phyloP scores from a whole-genome alignment of 1,139 yeast species.

The Lodderomyces margitis region DNA sequence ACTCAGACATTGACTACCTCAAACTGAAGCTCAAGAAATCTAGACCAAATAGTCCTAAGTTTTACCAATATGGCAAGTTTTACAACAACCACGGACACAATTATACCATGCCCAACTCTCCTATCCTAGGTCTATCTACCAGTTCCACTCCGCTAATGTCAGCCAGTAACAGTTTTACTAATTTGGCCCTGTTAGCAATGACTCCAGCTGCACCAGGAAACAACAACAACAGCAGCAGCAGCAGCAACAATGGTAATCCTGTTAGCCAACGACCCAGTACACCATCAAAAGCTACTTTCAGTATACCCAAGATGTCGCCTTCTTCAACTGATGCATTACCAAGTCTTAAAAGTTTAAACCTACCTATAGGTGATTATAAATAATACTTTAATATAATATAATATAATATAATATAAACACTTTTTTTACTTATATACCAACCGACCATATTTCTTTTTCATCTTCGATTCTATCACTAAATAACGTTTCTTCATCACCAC shows the following conservation, averaged over 20 bases:
- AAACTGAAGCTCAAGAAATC: slow-evolving; percentile 60
- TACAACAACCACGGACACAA: slow-evolving; percentile 6
- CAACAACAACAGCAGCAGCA: neutral
- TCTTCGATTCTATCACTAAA: slow-evolving; percentile 85
- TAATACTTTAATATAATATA: slow-evolving; percentile 1
- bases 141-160: slow-evolving; percentile 45
- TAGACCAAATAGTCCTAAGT: slow-evolving; percentile 63
- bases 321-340: slow-evolving; percentile 29
- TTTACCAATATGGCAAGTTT: slow-evolving; percentile 7
- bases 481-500: slow-evolving; percentile 87
- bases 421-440: slow-evolving; percentile 53
- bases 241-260: neutral
- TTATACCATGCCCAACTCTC: slow-evolving; percentile 64
- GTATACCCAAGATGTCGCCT: slow-evolving; percentile 38
- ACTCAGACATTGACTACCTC: slow-evolving; percentile 47
- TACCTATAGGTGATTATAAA: slow-evolving; percentile 16
- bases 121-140: slow-evolving; percentile 46
- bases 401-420: neutral
- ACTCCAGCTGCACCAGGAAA: slow-evolving; percentile 17
- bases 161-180: slow-evolving; percentile 46
- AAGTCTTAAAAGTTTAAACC: slow-evolving; percentile 48
- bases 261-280: slow-evolving; percentile 7
- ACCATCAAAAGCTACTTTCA: slow-evolving; percentile 8
- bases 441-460: slow-evolving; percentile 83
- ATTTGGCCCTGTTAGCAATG: slow-evolving; percentile 36